Percentiles rank a stretch among this genome's conserved stretches.
Conservation (phyloP, 1,284 basidiomycete species). For the Apiotrichum domesticum region DNA sequence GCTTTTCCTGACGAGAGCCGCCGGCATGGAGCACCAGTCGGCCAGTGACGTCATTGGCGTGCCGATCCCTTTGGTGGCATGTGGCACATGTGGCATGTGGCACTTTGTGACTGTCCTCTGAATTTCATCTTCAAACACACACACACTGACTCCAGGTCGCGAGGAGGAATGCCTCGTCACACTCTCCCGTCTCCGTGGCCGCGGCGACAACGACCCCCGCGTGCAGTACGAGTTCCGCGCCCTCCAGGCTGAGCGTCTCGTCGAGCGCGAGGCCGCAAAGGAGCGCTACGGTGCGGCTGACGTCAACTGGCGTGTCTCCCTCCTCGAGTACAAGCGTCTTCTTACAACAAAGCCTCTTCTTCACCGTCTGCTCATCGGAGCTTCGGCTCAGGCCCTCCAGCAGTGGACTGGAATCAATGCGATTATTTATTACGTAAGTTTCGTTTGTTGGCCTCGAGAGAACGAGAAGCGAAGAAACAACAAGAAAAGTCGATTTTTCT, state of each 20-base stretch:
- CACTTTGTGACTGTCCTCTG: no score
- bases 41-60: no score
- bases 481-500: no score
- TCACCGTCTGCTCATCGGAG: slow-evolving; percentile 13
- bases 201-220: slow-evolving; percentile 16
- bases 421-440: slow-evolving; percentile 4
- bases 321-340: slow-evolving; percentile 16
- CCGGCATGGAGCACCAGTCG: no score
- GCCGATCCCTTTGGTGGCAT: no score
- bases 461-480: no score
- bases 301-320: slow-evolving; percentile 1
- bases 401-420: slow-evolving; percentile 20
- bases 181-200: slow-evolving; percentile 25
- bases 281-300: neutral
- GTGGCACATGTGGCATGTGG: no score
- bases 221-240: slow-evolving; percentile 29
- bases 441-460: neutral
- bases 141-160: slow-evolving; percentile 7
- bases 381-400: slow-evolving; percentile 17
- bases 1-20: no score
- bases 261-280: slow-evolving; percentile 2
- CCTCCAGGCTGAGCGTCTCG: slow-evolving; percentile 27
- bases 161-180: slow-evolving; percentile 24
- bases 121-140: neutral
- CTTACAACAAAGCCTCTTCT: slow-evolving; percentile 11